Percentiles rank a stretch among this genome's conserved stretches.
These are phyloP conservation scores for Candida ovalis DNA, from an alignment of 805 yeast species.

Conservation along the genomic window DNA sequence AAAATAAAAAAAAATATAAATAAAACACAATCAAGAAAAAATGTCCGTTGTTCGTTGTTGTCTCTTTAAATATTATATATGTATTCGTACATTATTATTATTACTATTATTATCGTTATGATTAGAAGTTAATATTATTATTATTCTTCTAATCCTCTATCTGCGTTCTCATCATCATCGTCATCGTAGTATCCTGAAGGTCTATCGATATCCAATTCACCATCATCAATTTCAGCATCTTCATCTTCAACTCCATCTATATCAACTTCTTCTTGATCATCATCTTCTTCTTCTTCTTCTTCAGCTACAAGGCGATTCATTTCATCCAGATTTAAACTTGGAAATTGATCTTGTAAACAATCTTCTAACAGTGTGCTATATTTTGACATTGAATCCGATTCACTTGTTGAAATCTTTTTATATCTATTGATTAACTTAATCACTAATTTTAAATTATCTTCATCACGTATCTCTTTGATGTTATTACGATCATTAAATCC, in stretches of 20 bases:
- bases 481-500: constrained; percentile 7
- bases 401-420: constrained; percentile 13
- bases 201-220: not conserved
- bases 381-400: constrained; percentile 7
- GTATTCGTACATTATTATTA: no score
- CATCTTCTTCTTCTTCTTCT: constrained; percentile 2
- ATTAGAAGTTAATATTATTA: not conserved
- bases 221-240: constrained; percentile 2
- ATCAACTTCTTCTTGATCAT: constrained; percentile 5
- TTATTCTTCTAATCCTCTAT: constrained; percentile 3
- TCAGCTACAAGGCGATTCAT: not conserved
- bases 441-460: constrained; percentile 8
- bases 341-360: constrained; percentile 5
- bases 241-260: not conserved
- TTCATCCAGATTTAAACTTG: constrained; percentile 1
- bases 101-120: no score
- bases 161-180: constrained; percentile 4
- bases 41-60: no score
- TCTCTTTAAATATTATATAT: no score
- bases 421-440: constrained; percentile 11
- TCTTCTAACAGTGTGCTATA: constrained; percentile 8
- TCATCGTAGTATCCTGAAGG: not conserved
- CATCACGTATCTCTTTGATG: constrained; percentile 3
- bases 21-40: no score
- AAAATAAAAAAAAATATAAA: not conserved